These are phyloP conservation scores for Hypoxylon sp. DNA, from an alignment of 2,329 filamentous ascomycete genomes.

Conservation along the genomic window DNA sequence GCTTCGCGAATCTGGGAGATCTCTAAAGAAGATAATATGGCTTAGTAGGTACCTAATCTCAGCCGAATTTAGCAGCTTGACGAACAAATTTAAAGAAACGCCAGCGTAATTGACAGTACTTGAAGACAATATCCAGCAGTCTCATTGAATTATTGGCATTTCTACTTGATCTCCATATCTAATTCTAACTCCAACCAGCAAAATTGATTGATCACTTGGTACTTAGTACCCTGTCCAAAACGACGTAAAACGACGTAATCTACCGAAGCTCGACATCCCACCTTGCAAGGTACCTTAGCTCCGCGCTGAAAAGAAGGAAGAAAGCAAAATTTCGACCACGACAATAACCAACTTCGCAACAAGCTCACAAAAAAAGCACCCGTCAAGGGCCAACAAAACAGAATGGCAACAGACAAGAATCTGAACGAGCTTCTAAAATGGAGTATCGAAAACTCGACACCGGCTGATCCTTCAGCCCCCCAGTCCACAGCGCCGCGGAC, in stretches of 20 bases:
- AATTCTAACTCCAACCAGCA: slow-evolving; percentile 1
- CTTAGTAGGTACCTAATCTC: slow-evolving; percentile 22
- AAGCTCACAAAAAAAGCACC: slow-evolving; percentile 1
- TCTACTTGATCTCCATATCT: slow-evolving; percentile 3
- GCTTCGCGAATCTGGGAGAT: slow-evolving; percentile 53
- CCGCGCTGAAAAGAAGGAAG: background rate
- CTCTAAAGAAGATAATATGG: slow-evolving; percentile 34
- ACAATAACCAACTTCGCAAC: slow-evolving; percentile 28
- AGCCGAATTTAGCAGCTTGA: slow-evolving; percentile 26
- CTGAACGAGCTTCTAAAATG: slow-evolving; percentile 86
- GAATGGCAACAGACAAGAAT: slow-evolving; percentile 68
- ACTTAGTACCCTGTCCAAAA: slow-evolving; percentile 32
- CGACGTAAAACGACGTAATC: slow-evolving; percentile 38
- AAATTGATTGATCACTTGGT: slow-evolving; percentile 18
- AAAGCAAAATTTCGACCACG: slow-evolving; percentile 6
- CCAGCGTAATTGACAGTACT: background rate
- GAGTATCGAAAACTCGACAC: slow-evolving; percentile 69
- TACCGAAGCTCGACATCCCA: slow-evolving; percentile 21
- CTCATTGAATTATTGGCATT: background rate
- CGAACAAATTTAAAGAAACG: slow-evolving; percentile 7
- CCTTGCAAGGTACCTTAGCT: slow-evolving; percentile 4
- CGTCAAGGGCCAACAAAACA: slow-evolving; percentile 19
- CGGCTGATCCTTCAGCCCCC: slow-evolving; percentile 52
- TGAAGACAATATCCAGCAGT: background rate
- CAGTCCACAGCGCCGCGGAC: slow-evolving; percentile 48